Conservation (phyloP, 202 grass and related monocot species). For the Schoenoplectus tabernaemontani region DNA sequence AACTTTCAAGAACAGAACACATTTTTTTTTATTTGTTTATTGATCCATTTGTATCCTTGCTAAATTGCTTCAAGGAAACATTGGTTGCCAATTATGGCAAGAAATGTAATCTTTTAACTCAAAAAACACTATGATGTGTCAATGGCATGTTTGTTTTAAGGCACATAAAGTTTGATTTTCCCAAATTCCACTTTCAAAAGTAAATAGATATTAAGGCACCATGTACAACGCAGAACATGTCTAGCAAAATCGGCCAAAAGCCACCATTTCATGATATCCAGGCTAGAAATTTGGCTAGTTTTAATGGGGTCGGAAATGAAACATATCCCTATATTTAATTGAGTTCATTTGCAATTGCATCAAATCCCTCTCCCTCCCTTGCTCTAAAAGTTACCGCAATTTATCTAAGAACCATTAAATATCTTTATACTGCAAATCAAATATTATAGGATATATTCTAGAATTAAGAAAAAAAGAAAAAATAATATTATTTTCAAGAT, state of each 20-base stretch:
- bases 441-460: too few species aligned
- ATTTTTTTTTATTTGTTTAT: constrained; percentile 1
- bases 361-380: neutral
- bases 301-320: neutral
- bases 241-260: neutral
- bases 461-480: too few species aligned
- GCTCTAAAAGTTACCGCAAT: neutral
- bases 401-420: neutral
- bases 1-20: neutral
- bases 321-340: neutral
- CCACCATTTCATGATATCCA: neutral
- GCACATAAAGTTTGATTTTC: neutral
- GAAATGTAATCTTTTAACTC: neutral
- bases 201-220: neutral
- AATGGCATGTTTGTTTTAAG: neutral
- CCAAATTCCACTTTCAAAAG: neutral
- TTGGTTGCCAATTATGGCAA: neutral
- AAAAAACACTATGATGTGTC: neutral
- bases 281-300: neutral
- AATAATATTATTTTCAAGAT: too few species aligned
- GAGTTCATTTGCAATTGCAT: neutral
- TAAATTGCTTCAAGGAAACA: neutral
- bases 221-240: neutral
- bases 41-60: neutral
- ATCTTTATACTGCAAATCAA: too few species aligned